Base-by-base conservation (phyloP, 2,329 filamentous ascomycete species). In the Pestalotiopsis sp. region DNA sequence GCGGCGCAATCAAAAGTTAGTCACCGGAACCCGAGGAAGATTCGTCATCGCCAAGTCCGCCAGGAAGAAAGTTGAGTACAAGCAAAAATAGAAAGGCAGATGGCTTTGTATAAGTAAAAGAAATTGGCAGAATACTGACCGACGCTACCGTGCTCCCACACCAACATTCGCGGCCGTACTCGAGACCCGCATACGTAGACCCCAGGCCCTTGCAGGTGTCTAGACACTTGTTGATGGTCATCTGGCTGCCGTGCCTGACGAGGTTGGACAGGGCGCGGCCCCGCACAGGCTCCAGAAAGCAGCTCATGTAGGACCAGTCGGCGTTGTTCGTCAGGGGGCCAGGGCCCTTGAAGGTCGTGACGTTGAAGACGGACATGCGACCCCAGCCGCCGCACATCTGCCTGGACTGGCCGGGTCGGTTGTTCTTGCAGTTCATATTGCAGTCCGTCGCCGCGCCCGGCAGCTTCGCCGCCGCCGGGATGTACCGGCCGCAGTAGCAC, bases 161-260 rank as follows among this genome's bases (percentile, higher is more conserved):
- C 69, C 70, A 80, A 69, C 82, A 83, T 70, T 83, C 78, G 9
- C 69, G 69, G 3, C 72, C 74, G 67, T 78, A 81, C 69, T 82
- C 79, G 27, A 79, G 72, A 25, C 80, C 82, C 61, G 81, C 82
- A 70, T 77, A 82, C 57, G 73, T 68, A 70, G 78, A 82, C n/a
- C 70, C 74, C 20, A 69, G 69, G 74, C 81, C 56, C 71, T 69
- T 1, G 78, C 69, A 70, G 27, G 63, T 36, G 13, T 38, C 31
- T 13, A 64, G 77, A 70, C 81, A 83, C 68, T 72, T 76, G 39
- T 80, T 78, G 11, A 83, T 69, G 5, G 81, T 81, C 79, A 82
- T 80, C 61, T 69, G 72, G 27, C 67, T 65, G 56, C 58, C 62
- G 70, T 68, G 39, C 73, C 72, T 65, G 74, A 67, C 20, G 1